These are phyloP conservation scores for Cryomyces antarcticus DNA, from an alignment of 495 filamentous ascomycete species.

Conservation along the genomic window DNA sequence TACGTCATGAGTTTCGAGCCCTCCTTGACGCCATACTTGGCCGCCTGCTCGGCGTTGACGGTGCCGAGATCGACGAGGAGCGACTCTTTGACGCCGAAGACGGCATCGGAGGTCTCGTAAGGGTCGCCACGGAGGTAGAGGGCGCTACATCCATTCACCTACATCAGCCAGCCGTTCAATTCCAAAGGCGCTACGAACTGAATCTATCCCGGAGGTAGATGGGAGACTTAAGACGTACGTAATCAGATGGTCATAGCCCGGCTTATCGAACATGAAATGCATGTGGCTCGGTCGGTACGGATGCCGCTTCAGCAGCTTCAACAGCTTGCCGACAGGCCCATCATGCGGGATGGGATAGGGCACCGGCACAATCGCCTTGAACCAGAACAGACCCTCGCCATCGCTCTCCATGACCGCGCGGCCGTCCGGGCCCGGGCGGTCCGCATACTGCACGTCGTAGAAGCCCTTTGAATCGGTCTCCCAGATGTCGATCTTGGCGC, in stretches of 20 bases:
- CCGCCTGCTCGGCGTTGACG: constrained; percentile 37
- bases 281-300: constrained; percentile 72
- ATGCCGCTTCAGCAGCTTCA: constrained; percentile 52
- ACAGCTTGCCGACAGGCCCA: constrained; percentile 66
- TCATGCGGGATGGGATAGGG: constrained; percentile 81
- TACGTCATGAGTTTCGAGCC: constrained; percentile 33
- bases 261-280: constrained; percentile 89
- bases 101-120: constrained; percentile 78
- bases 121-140: constrained; percentile 70
- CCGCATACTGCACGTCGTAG: constrained; percentile 77
- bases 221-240: constrained; percentile 35
- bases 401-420: constrained; percentile 59
- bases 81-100: constrained; percentile 82
- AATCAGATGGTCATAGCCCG: constrained; percentile 65
- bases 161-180: neutral
- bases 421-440: constrained; percentile 52
- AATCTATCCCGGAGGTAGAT: neutral
- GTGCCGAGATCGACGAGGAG: constrained; percentile 52
- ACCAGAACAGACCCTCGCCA: constrained; percentile 61
- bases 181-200: neutral
- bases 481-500: constrained; percentile 78
- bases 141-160: constrained; percentile 25
- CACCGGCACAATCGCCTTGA: constrained; percentile 70
- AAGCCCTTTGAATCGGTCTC: constrained; percentile 73
- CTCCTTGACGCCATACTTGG: constrained; percentile 33